Base-by-base conservation (phyloP, 352 stramenopile species). In the Pythium aristosporum region DNA sequence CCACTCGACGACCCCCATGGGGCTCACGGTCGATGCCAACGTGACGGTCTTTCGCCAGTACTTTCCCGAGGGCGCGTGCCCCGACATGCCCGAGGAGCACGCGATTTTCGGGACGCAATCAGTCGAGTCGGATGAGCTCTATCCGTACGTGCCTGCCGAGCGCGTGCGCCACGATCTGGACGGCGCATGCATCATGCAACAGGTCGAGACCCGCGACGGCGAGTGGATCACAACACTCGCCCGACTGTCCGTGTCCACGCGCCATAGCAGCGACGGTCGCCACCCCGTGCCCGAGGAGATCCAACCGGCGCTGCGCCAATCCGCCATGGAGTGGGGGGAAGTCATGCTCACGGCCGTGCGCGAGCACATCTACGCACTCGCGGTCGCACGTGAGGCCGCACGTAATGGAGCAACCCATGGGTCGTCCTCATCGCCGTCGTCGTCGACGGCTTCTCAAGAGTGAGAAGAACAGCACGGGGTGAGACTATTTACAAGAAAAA, bases 21-120 rank as follows among this genome's bases (percentile, higher is more conserved):
- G 63, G 12, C 25, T 61, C 32, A 55, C 39, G 25, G 48, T 66
- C 34, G 63, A 70, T 25, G 44, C 32, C 50, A 70, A 70, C 52
- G 42, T 59, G 10, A 48, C 47, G 21, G 25, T 58, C 5, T 66
- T 66, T 32, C 42, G 37, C 13, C 42, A 67, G 52, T 36, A 49
- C 28, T 66, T 60, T 59, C 12, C 50, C n/a, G 10, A 25, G 1
- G 54, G 43, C 16, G 34, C 20, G 18, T 37, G 39, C 16, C 47
- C 46, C 13, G 52, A 57, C 6, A 30, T 58, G 32, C 37, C 39
- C 13, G 12, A 21, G 10, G 41, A 65, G 23, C 63, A 69, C 48
- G 63, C 49, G 4, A 11, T 69, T 0, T 5, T 65, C 0, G 36
- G 32, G 21, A 41, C 50, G 9, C 41, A 70, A 25, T 47, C 34